A percentile compares a stretch with the other conserved stretches of the same genome.
These are phyloP conservation scores for Diplodia mutila DNA, from an alignment of 2,329 filamentous ascomycete species.

Conservation along the genomic window DNA sequence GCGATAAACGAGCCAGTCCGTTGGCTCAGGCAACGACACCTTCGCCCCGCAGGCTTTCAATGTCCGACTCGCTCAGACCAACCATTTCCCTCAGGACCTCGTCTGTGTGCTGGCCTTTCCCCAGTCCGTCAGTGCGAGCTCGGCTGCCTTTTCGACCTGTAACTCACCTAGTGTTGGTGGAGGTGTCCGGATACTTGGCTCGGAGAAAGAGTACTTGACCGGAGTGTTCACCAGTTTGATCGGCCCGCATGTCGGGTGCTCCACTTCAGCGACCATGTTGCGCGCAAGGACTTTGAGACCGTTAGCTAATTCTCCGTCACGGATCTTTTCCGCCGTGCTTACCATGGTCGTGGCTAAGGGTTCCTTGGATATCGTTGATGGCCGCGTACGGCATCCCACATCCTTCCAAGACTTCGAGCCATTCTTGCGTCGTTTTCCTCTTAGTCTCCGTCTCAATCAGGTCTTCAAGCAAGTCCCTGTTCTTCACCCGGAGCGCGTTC, in stretches of 20 bases:
- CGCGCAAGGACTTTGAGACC: constrained; percentile 64
- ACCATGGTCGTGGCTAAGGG: constrained; percentile 84
- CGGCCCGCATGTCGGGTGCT: constrained; percentile 80
- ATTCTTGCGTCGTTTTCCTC: constrained; percentile 81
- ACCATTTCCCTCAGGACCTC: constrained; percentile 40
- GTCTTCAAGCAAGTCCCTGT: constrained; percentile 76
- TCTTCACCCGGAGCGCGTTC: constrained; percentile 63
- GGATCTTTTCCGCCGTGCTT: constrained; percentile 32
- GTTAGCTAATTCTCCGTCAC: constrained; percentile 14
- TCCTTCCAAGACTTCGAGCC: constrained; percentile 86
- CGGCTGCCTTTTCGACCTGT: neutral
- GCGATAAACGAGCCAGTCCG: too few species aligned
- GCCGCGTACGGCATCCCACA: constrained; percentile 92
- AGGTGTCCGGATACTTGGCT: constrained; percentile 72
- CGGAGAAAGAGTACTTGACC: constrained; percentile 87
- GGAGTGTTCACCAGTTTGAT: constrained; percentile 93
- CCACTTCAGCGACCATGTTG: constrained; percentile 85
- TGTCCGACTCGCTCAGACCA: constrained; percentile 38
- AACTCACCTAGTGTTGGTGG: constrained; percentile 72
- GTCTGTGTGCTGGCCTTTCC: constrained; percentile 41
- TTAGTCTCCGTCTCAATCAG: constrained; percentile 76
- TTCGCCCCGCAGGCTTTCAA: constrained; percentile 38
- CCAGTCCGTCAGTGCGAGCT: constrained; percentile 39
- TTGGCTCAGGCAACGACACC: constrained; percentile 40
- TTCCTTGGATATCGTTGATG: constrained; percentile 87